Conservation (phyloP, 352 stramenopile species). For the Phytophthora aleatoria region DNA sequence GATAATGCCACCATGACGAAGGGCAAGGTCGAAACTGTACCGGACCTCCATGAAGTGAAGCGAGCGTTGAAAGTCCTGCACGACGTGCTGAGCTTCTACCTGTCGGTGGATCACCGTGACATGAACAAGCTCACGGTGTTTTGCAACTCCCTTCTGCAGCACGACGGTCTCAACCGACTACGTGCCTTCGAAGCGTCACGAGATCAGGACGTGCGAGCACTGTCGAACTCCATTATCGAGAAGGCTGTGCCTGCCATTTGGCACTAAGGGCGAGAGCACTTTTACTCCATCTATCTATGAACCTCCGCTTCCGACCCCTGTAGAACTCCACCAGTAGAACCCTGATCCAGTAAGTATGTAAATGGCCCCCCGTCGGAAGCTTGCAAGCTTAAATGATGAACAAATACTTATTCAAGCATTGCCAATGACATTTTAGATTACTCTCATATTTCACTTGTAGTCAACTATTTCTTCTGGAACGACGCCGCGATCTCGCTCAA, state of each 20-base stretch:
- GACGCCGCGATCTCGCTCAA: conserved; percentile 26
- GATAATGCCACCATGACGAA: conserved; percentile 15
- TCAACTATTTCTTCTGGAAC: conserved; percentile 30
- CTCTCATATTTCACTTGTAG: not conserved
- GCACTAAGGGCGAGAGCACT: conserved; percentile 41
- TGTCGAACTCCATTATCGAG: conserved; percentile 81
- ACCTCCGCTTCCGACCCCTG: conserved; percentile 4
- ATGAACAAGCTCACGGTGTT: conserved; percentile 85
- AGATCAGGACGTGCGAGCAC: conserved; percentile 56
- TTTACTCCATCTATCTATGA: conserved; percentile 22
- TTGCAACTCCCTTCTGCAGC: conserved; percentile 79
- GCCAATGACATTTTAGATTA: not conserved
- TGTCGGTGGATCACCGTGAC: conserved; percentile 72
- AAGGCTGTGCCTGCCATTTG: conserved; percentile 83
- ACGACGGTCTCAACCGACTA: conserved; percentile 74
- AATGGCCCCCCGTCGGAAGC: conserved; percentile 11
- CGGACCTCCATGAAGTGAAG: conserved; percentile 46
- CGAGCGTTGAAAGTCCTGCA: conserved; percentile 63
- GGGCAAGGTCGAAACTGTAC: conserved; percentile 11
- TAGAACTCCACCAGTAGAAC: conserved; percentile 18
- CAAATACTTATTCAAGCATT: not conserved
- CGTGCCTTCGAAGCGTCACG: conserved; percentile 55
- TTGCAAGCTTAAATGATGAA: conserved; percentile 17
- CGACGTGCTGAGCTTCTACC: conserved; percentile 71
- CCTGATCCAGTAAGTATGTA: conserved; percentile 30